Percentiles rank a stretch among this genome's conserved stretches.
phyloP scores from a whole-genome alignment of 176 grass and related monocot species.

The Triticum dicoccoides region DNA sequence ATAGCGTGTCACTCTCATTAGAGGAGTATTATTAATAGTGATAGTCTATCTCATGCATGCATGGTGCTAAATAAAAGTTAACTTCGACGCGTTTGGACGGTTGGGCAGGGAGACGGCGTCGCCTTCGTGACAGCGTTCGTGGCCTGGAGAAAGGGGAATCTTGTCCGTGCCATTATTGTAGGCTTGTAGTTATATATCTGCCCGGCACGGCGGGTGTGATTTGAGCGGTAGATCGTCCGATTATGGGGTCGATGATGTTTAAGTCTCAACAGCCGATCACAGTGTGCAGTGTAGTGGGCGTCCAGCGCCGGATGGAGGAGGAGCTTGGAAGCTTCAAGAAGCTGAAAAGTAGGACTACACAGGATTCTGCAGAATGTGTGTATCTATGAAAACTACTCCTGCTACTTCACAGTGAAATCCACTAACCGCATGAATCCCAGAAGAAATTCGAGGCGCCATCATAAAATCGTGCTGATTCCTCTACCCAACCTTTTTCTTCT shows the following conservation, averaged over 20 bases:
- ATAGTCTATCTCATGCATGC: neutral
- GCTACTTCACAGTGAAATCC: neutral
- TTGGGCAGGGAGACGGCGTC: neutral
- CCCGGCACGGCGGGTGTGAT: neutral
- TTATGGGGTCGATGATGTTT: neutral
- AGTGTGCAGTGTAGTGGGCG: too few species aligned
- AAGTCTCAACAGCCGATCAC: neutral
- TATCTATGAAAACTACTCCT: too few species aligned
- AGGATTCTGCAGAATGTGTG: neutral
- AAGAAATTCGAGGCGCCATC: neutral
- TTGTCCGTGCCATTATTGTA: conserved; percentile 12
- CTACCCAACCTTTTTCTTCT: neutral
- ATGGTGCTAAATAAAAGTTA: neutral
- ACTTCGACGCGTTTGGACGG: neutral
- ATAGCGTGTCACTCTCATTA: neutral
- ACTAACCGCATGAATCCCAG: neutral
- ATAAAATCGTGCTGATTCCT: neutral
- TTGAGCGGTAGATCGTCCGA: neutral
- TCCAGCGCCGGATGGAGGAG: neutral
- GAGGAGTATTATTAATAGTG: neutral
- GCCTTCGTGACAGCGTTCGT: neutral
- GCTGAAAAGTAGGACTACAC: neutral
- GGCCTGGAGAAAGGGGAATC: neutral
- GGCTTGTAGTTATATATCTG: too few species aligned
- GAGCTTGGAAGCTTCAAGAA: neutral